phyloP scores from a whole-genome alignment of 352 stramenopile species.

The Elongisporangium undulatum region DNA sequence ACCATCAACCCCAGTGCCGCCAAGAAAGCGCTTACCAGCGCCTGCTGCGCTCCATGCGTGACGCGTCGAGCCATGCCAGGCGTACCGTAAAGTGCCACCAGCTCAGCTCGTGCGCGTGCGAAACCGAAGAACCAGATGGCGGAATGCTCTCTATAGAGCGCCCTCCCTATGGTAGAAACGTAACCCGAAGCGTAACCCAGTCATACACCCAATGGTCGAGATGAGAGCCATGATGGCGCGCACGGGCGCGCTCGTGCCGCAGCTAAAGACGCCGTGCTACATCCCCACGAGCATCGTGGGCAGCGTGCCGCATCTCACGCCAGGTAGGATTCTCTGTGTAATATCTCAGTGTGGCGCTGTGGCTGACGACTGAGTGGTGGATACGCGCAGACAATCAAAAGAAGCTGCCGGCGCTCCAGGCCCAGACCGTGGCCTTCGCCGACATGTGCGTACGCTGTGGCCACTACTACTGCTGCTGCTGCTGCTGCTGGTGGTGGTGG shows the following conservation, averaged over 20 bases:
- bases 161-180: neutral
- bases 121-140: neutral
- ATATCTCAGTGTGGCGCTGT: neutral
- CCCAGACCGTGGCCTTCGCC: slow-evolving; percentile 61
- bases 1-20: neutral
- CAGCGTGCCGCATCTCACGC: slow-evolving; percentile 70
- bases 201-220: slow-evolving; percentile 4
- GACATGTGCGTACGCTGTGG: slow-evolving; percentile 46
- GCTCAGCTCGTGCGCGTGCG: too few species aligned
- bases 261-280: slow-evolving; percentile 63
- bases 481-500: neutral
- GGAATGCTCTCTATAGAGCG: neutral
- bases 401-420: slow-evolving; percentile 52
- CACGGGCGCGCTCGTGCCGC: slow-evolving; percentile 21
- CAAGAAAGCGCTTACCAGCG: slow-evolving; percentile 19
- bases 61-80: slow-evolving; percentile 33
- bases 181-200: neutral
- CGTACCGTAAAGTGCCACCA: neutral
- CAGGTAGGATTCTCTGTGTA: slow-evolving; percentile 22
- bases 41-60: slow-evolving; percentile 32
- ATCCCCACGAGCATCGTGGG: slow-evolving; percentile 57
- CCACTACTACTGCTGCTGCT: neutral
- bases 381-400: slow-evolving; percentile 46
- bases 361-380: neutral
- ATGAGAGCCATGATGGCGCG: slow-evolving; percentile 24